These are phyloP conservation scores for Monosporascus sp. DNA, from an alignment of 2,329 filamentous ascomycete species.

Conservation along the genomic window DNA sequence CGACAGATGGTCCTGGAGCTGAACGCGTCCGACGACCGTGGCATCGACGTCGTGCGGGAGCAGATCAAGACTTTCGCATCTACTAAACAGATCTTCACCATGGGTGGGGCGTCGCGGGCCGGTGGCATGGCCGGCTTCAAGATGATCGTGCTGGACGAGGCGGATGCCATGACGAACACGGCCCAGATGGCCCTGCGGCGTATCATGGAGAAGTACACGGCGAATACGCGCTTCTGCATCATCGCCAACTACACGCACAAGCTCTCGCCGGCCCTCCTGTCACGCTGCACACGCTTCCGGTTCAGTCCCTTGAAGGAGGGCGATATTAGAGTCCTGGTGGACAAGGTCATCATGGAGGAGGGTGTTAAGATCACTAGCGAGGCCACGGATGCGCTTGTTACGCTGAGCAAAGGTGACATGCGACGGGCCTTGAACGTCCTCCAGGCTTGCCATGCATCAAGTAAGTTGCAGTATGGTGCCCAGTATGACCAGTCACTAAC, in stretches of 20 bases:
- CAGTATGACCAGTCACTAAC: too few species aligned
- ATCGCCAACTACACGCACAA: slow-evolving; percentile 99
- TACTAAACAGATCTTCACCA: slow-evolving; percentile 90
- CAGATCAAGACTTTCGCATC: slow-evolving; percentile 99
- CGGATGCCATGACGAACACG: slow-evolving; percentile 99
- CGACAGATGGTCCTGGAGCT: slow-evolving; percentile 98
- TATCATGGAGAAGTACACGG: slow-evolving; percentile 99
- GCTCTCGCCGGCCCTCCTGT: slow-evolving; percentile 85
- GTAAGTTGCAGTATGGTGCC: slow-evolving; percentile 39
- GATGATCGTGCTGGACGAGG: slow-evolving; percentile 95
- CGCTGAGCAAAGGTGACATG: slow-evolving; percentile 93
- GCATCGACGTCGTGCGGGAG: slow-evolving; percentile 95
- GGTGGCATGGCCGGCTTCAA: slow-evolving; percentile 72
- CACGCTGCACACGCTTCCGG: slow-evolving; percentile 87
- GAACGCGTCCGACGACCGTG: slow-evolving; percentile 94
- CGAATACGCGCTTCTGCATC: slow-evolving; percentile 95
- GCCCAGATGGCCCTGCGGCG: slow-evolving; percentile 94
- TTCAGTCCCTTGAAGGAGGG: slow-evolving; percentile 88
- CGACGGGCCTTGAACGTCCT: slow-evolving; percentile 88
- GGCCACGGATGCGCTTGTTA: slow-evolving; percentile 78
- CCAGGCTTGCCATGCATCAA: slow-evolving; percentile 93
- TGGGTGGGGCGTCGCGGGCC: slow-evolving; percentile 46
- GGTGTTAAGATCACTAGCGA: slow-evolving; percentile 75
- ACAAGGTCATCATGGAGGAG: slow-evolving; percentile 86
- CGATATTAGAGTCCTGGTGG: slow-evolving; percentile 80